Percentiles rank a stretch among this genome's conserved stretches.
These are phyloP conservation scores for Phoma sp. DNA, from an alignment of 2,329 filamentous ascomycete species.

Conservation along the genomic window DNA sequence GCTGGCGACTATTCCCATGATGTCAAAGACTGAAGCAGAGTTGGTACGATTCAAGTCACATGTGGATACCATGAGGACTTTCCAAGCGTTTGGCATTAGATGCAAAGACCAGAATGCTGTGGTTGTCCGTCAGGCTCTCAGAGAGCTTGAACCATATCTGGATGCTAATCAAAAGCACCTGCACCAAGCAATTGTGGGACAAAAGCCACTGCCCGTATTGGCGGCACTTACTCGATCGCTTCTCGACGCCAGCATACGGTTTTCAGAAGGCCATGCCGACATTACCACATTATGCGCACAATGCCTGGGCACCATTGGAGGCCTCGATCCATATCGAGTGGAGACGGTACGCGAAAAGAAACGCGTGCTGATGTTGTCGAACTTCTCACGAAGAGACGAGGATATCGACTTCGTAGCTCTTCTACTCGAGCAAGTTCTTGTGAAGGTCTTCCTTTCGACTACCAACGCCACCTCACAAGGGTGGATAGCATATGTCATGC, in stretches of 20 bases:
- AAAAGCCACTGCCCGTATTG: conserved; percentile 81
- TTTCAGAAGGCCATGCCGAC: conserved; percentile 70
- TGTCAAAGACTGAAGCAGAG: conserved; percentile 72
- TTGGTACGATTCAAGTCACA: conserved; percentile 70
- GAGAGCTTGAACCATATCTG: conserved; percentile 78
- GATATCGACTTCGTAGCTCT: conserved; percentile 86
- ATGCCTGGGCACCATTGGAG: conserved; percentile 88
- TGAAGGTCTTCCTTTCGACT: conserved; percentile 89
- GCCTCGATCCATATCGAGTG: conserved; percentile 87
- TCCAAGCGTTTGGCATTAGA: conserved; percentile 75
- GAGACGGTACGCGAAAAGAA: conserved; percentile 80
- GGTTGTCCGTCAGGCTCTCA: conserved; percentile 82
- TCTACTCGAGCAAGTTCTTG: conserved; percentile 83
- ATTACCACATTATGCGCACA: conserved; percentile 79
- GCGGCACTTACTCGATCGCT: conserved; percentile 76
- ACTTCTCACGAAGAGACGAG: conserved; percentile 81
- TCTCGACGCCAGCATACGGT: conserved; percentile 84
- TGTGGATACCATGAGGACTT: conserved; percentile 70
- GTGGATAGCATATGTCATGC: conserved; percentile 93
- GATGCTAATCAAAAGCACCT: conserved; percentile 76
- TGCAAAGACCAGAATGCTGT: conserved; percentile 83
- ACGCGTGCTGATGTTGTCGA: conserved; percentile 85
- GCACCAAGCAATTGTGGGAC: conserved; percentile 79
- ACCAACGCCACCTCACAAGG: conserved; percentile 88
- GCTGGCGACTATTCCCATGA: conserved; percentile 71